Evolutionary conservation across 768 basidiomycete species (phyloP).

Genomic region (Trametes punicea): DNA sequence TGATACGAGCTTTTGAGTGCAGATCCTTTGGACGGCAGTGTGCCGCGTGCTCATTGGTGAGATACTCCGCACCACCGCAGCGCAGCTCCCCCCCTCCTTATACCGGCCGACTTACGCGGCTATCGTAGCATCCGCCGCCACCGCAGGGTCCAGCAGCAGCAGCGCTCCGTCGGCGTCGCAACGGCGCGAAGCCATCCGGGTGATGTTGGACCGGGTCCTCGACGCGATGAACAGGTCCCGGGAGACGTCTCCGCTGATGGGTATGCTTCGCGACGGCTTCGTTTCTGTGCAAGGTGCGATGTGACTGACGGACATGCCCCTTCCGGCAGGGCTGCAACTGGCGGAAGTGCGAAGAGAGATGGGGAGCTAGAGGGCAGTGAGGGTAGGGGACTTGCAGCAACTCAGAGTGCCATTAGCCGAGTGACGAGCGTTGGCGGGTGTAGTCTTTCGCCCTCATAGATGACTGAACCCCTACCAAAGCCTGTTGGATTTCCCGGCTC

Average conservation of each 20-base stretch:
- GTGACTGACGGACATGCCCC: slow-evolving; percentile 15
- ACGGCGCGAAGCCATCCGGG: slow-evolving; percentile 10
- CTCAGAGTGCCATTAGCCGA: background rate
- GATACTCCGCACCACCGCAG: slow-evolving; percentile 9
- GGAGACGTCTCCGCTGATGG: slow-evolving; percentile 22
- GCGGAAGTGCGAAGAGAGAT: background rate
- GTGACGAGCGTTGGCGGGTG: background rate
- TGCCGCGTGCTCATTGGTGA: slow-evolving; percentile 22
- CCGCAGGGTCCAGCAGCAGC: slow-evolving; percentile 4
- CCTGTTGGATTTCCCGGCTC: no score
- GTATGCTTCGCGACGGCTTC: slow-evolving; percentile 22
- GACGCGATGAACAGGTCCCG: slow-evolving; percentile 22
- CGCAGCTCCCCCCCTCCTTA: slow-evolving; percentile 12
- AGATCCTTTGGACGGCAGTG: slow-evolving; percentile 23
- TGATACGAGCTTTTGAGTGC: background rate
- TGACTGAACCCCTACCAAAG: no score
- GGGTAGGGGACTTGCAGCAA: background rate
- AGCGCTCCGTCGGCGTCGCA: background rate
- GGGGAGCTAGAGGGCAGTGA: background rate
- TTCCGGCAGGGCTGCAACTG: slow-evolving; percentile 5
- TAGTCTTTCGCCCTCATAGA: background rate
- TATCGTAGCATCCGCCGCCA: slow-evolving; percentile 2
- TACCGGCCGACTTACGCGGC: slow-evolving; percentile 3
- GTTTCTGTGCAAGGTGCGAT: slow-evolving; percentile 16
- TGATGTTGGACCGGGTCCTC: slow-evolving; percentile 17